Base-by-base conservation (phyloP, 805 yeast species). In the Zygosaccharomyces pseudorouxii region DNA sequence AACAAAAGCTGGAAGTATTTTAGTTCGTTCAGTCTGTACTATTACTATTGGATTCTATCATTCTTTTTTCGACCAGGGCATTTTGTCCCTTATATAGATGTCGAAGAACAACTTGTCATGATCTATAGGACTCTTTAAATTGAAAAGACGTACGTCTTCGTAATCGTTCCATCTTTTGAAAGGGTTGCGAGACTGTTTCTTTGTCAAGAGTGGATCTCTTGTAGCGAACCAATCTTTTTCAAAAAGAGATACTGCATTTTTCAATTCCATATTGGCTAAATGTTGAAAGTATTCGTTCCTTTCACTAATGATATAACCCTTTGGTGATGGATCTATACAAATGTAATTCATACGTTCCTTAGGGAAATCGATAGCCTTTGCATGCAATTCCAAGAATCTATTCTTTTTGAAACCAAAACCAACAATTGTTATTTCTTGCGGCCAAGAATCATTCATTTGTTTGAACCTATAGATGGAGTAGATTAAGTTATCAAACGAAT, bases 401-500 rank as follows among this genome's bases (percentile, higher is more conserved):
- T 62, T 59, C 46, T 78, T 67, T 58, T 88, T 88, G 66, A 88
- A 88, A 39, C 81, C 89, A 61, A 86, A 86, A 2, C 95, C 93
- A 3, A 81, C 77, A 3, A 88, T 72, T 0, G 80, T 77, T 3
- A 86, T 68, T 2, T 54, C 54, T 0, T 55, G 38, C 0, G 95
- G 95, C 52, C 75, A 82, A 0, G 7, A 19, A 0, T 72, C 69
- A 3, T 68, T 61, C 1, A 73, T 50, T 53, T 82, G 80, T 27
- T 74, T 62, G 59, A 73, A 86, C 45, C 80, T 67, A 30, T 77
- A 71, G 2, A 84, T 54, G 54, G 84, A 79, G 62, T 79, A 85
- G 2, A 85, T 51, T 5, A 86, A 76, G 63, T 87, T 87, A 59
- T 87, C 95, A 60, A 83, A 83, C 1, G 93, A 85, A 63, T 87